Evolutionary conservation across 441 rosid genomes (phyloP), one percentile per base, ranked within the genome.

Genomic region (Melastoma candidum): DNA sequence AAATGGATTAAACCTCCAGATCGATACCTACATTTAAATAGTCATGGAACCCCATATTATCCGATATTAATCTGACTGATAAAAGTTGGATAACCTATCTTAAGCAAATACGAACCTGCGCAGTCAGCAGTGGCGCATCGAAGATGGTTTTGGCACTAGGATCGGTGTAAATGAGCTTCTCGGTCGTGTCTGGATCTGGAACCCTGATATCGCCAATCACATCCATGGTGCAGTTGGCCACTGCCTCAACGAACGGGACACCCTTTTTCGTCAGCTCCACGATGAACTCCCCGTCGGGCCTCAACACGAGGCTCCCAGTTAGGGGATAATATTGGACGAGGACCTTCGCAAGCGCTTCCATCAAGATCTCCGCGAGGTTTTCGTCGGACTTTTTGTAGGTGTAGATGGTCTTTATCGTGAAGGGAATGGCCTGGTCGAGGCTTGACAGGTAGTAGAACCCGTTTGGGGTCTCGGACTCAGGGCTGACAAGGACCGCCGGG

Each of bases 241-340:
- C 51, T 0, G 78, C 78, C 48, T 70, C 68, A 10, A 70, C 73
- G 26, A 59, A 74, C 3, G 67, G 65, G 10, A 70, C 68, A 1
- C 68, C 67, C 17, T 59, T 62, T 13, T 49, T 59, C 43, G 51
- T 49, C 67, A 74, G 65, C 8, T 62, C 66, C 7, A 69, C 69
- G 8, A 26, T 47, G 22, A 70, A 47, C 44, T 29, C 68, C 17
- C 65, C 68, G 12, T 62, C 62, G 17, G 46, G 11, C 7, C 54
- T 47, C 12, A 25, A 0, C 2, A 47, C 24, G 14, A 71, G 10
- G 12, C 61, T 39, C 17, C 75, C 75, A 1, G 61, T 58, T 0
- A 67, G 53, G 0, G 72, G 72, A 26, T 59, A 57, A 44, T 54
- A 67, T 26, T 60, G 36, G 41, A 63, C 75, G 44, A 71, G 56